phyloP scores from a whole-genome alignment of 352 stramenopile genomes.

The Globisporangium megalacanthum region DNA sequence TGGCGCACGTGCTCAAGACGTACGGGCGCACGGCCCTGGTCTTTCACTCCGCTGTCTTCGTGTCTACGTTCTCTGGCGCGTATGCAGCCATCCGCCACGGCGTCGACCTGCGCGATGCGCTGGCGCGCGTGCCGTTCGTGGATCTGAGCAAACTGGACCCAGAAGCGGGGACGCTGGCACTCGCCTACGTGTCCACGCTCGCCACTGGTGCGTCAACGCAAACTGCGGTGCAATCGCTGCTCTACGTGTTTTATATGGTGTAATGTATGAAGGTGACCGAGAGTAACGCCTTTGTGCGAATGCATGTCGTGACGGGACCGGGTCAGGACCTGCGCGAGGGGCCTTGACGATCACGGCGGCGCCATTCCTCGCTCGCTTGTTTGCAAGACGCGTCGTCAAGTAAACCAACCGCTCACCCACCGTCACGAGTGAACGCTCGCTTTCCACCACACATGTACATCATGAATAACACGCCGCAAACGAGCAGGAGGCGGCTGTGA shows the following conservation, averaged over 20 bases:
- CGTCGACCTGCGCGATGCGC: constrained; percentile 49
- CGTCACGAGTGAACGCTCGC: no score
- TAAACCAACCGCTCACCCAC: neutral
- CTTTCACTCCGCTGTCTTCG: constrained; percentile 92
- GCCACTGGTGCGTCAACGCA: constrained; percentile 33
- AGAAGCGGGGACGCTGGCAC: constrained; percentile 55
- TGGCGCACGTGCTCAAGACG: constrained; percentile 84
- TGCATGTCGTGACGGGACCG: neutral
- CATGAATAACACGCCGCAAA: no score
- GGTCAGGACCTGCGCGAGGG: constrained; percentile 52
- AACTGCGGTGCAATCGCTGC: no score
- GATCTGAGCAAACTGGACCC: constrained; percentile 65
- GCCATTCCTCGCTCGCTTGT: constrained; percentile 63
- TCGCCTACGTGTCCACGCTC: constrained; percentile 92
- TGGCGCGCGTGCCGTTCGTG: constrained; percentile 64
- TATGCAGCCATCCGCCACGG: constrained; percentile 68
- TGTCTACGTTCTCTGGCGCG: constrained; percentile 89
- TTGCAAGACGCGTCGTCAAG: constrained; percentile 19
- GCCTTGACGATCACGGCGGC: constrained; percentile 68
- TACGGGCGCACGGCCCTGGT: constrained; percentile 94
- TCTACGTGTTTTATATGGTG: no score
- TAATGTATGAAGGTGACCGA: neutral
- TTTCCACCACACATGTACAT: neutral
- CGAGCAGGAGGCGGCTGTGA: no score
- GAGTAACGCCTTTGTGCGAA: neutral